A percentile compares a stretch with the other conserved stretches of the same genome.
Evolutionary conservation across 345 rosid species (phyloP).

Genomic region (Arabis hirsuta): DNA sequence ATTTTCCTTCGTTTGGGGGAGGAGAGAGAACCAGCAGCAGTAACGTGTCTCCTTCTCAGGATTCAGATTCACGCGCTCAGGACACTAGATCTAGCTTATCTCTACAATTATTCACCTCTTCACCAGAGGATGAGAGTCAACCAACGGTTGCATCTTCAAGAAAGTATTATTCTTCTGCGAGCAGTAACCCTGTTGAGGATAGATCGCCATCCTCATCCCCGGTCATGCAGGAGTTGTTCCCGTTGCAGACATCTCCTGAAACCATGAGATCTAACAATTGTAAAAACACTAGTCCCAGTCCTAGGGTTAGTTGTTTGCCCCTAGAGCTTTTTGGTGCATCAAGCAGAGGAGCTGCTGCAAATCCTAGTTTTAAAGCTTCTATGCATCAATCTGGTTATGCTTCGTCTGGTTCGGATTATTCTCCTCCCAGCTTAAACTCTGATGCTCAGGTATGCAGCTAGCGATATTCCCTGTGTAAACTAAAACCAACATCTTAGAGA

Average conservation of each 20-base stretch:
- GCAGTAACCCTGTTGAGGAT: constrained; percentile 82
- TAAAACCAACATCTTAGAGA: constrained; percentile 7
- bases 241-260: constrained; percentile 64
- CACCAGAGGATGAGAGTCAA: constrained; percentile 66
- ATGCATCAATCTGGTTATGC: constrained; percentile 68
- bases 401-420: constrained; percentile 87
- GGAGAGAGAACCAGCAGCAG: constrained; percentile 70
- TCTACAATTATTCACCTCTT: constrained; percentile 73
- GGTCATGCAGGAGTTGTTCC: constrained; percentile 70
- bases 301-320: constrained; percentile 50
- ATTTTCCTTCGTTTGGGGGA: constrained; percentile 50
- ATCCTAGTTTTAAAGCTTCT: constrained; percentile 49
- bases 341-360: constrained; percentile 46
- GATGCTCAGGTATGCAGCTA: constrained; percentile 65
- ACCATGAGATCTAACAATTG: constrained; percentile 47
- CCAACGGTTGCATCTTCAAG: constrained; percentile 68
- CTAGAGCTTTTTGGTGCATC: constrained; percentile 73
- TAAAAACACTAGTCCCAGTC: constrained; percentile 51
- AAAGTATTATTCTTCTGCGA: constrained; percentile 86
- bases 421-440: constrained; percentile 76
- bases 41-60: constrained; percentile 65
- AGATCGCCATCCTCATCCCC: constrained; percentile 82
- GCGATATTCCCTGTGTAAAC: background rate
- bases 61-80: constrained; percentile 66
- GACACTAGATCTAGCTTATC: constrained; percentile 63